Base-by-base conservation (phyloP, 2,329 filamentous ascomycete species). In the Stemphylium lycopersici region DNA sequence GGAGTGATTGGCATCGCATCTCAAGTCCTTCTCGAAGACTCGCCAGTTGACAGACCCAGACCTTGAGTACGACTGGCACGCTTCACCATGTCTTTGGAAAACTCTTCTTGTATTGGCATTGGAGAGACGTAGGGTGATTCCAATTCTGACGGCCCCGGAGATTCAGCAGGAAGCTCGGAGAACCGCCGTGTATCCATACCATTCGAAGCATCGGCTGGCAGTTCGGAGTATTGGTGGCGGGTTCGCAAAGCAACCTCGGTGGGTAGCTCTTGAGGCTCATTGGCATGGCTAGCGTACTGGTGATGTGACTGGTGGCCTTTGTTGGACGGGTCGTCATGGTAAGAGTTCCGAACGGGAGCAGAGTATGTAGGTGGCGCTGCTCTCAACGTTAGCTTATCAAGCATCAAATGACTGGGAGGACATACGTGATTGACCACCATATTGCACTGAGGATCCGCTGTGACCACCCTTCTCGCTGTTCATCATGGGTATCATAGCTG, bases 311-410 rank as follows among this genome's bases (percentile, higher is more conserved):
- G 56, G 13, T 59, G 46, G 26, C 42, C 44, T 44, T 67, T 66
- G 18, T 26, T 24, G 6, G 44, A 55, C 15, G 51, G 40, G 26
- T 59, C 46, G 16, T 40, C 33, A 13, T 59, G 57, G 43, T 61
- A 67, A 33, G 51, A 48, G 13, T 62, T 59, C 31, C 63, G 62
- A 11, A 59, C 53, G 13, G 64, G 65, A 13, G 64, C 55, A 16
- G 60, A 49, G 48, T 71, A 71, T 20, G 59, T 64, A 15, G 68
- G 66, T 10, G 68, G 67, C 34, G 67, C 68, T 70, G n/a, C 20
- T 11, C 12, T 8, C 31, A 32, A 24, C 39, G 41, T 65, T 40
- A 66, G 60, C 42, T 29, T 32, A 26, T 24, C 33, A 5, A 29
- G 5, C 12, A 5, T 33, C 4, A 10, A 39, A 22, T 26, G 36